phyloP scores from a whole-genome alignment of 106 monocot genomes.

The Allium fistulosum region DNA sequence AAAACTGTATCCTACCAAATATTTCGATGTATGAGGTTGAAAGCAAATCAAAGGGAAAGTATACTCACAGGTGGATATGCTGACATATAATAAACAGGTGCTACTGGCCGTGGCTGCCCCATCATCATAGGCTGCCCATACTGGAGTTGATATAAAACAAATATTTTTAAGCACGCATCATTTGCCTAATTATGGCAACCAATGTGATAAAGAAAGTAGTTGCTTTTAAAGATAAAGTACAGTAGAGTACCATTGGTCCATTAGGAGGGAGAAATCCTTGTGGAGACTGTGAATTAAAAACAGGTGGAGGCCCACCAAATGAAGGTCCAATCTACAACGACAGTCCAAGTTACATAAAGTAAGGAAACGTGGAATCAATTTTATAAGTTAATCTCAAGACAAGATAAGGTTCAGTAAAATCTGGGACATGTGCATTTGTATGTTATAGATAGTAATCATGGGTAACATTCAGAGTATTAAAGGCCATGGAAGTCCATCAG shows the following conservation, averaged over 20 bases:
- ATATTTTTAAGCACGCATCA: background rate
- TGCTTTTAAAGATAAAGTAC: background rate
- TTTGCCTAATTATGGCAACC: background rate
- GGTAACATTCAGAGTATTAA: no score
- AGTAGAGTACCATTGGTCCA: conserved; percentile 29
- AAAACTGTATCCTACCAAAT: no score
- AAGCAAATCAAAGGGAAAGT: no score
- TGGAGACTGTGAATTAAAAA: conserved; percentile 37
- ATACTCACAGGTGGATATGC: conserved; percentile 10
- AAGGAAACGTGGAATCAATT: no score
- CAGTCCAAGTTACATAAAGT: conserved; percentile 1
- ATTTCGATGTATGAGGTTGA: no score
- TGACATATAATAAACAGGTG: conserved; percentile 12
- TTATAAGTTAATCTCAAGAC: no score
- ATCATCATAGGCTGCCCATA: conserved; percentile 39
- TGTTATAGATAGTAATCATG: no score
- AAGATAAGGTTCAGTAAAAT: no score
- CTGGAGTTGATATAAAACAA: conserved; percentile 13
- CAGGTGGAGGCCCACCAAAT: conserved; percentile 31
- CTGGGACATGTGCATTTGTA: no score
- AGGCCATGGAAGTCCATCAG: no score
- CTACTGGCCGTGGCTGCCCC: conserved; percentile 29
- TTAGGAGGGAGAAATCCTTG: conserved; percentile 34
- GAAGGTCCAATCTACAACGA: conserved; percentile 38
- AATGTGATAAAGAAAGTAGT: background rate